Evolutionary conservation across 2,329 filamentous ascomycete species (phyloP), one percentile per base, ranked within the genome.

Genomic region (Paecilomyces formosus): DNA sequence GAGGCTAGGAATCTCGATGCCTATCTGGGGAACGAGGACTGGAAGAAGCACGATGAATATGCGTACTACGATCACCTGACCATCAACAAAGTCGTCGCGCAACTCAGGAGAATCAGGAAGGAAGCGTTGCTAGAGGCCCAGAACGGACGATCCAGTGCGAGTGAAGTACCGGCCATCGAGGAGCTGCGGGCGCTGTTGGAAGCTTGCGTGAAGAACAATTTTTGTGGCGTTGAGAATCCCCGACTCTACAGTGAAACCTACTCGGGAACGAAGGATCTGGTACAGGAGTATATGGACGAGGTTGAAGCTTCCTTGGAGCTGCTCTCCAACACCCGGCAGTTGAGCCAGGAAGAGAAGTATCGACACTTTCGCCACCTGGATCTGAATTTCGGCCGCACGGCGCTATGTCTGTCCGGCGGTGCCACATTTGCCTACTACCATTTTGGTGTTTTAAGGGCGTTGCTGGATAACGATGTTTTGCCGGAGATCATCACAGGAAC

Each of bases 371-470:
- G 93, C 72, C 88, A 95, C 61, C 80, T 97, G 49, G 86, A 91
- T 60, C 90, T 90, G 58, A 97, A 97, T 71, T 96, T 89, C 67
- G 94, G 94, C 30, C 87, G 93, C 30, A 96, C 93, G 6, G 94
- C 94, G 0, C 80, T 99, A 2, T 99, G 93, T 70, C 79, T 99
- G 1, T 97, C 92, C 3, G 94, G 94, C 1, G 94, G 94, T 0
- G 94, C 93, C 3, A 90, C 89, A 0, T 97, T 99, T 74, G 92
- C 94, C 4, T 97, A 96, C 72, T 97, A 97, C 72, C 94, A 99
- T 72, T 91, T 97, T 63, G 94, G 94, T 11, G 90, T 99, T 9
- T 85, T 94, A 55, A 93, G 91, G 72, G 93, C 92, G 8, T 81
- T 97, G 3, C 79, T 97, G 5, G 94, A 97, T 67, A 89, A 91